Evolutionary conservation across 2,329 filamentous ascomycete species (phyloP).

Genomic region (Cytospora piceae): DNA sequence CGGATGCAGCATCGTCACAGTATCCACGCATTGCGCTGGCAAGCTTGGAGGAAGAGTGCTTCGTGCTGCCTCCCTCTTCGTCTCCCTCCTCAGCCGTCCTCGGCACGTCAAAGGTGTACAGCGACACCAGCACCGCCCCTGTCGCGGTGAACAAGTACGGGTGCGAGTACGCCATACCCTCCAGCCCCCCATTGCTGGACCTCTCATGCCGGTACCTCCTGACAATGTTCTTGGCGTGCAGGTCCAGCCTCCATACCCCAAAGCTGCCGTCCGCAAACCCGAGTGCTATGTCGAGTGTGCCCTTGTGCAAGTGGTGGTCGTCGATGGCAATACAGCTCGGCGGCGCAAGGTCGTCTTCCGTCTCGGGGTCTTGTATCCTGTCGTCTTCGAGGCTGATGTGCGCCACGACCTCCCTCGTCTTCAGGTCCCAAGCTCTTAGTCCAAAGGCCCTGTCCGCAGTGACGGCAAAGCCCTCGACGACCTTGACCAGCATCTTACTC

Average conservation of each 20-base stretch:
- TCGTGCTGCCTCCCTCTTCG: background rate
- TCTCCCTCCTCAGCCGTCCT: conserved; percentile 26
- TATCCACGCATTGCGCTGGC: conserved; percentile 12
- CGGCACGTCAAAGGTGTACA: conserved; percentile 67
- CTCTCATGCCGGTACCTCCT: conserved; percentile 62
- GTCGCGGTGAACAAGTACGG: conserved; percentile 84
- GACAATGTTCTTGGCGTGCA: conserved; percentile 47
- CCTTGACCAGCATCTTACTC: conserved; percentile 72
- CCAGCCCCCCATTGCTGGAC: conserved; percentile 67
- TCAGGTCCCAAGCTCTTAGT: conserved; percentile 78
- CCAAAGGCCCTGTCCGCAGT: conserved; percentile 73
- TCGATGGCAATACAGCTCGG: conserved; percentile 72
- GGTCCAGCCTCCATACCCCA: conserved; percentile 66
- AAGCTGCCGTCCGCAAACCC: conserved; percentile 76
- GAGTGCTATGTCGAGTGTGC: conserved; percentile 62
- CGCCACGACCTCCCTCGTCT: conserved; percentile 64
- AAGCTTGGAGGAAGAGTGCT: conserved; percentile 16
- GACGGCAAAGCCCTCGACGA: conserved; percentile 76
- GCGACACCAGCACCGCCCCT: conserved; percentile 69
- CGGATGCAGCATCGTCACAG: background rate
- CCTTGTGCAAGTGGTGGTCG: conserved; percentile 47
- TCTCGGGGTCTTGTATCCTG: background rate
- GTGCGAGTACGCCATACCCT: conserved; percentile 70
- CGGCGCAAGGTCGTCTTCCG: conserved; percentile 33
- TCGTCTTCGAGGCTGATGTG: conserved; percentile 42